Conservation (phyloP, 257 asterid species). For the Scutellaria galericulata region DNA sequence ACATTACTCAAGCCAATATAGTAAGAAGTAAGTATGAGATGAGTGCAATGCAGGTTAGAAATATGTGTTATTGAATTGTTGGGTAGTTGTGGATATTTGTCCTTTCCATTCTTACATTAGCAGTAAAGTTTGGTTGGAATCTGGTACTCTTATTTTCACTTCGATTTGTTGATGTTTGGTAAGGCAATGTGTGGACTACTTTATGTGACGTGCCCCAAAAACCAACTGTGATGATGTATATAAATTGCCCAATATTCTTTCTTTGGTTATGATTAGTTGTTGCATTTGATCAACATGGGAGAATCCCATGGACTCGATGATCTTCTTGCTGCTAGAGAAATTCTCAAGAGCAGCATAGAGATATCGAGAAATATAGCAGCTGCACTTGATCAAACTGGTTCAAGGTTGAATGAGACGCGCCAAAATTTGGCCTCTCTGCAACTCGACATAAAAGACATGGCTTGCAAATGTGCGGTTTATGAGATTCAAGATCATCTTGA, state of each 20-base stretch:
- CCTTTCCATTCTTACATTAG: constrained; percentile 48
- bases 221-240: neutral
- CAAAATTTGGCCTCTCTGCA: constrained; percentile 43
- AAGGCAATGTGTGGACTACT: constrained; percentile 32
- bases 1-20: too few species aligned
- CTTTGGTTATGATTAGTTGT: neutral
- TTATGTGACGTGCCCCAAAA: constrained; percentile 16
- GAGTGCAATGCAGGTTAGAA: constrained; percentile 48
- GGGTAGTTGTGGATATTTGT: constrained; percentile 45
- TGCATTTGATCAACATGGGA: constrained; percentile 35
- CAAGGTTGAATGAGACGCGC: constrained; percentile 44
- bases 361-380: constrained; percentile 57
- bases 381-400: constrained; percentile 44
- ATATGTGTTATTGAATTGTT: constrained; percentile 35
- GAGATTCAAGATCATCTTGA: constrained; percentile 53
- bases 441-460: constrained; percentile 40
- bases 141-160: constrained; percentile 48
- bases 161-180: constrained; percentile 57
- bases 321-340: constrained; percentile 56
- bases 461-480: constrained; percentile 52
- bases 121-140: constrained; percentile 79
- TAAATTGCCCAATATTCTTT: constrained; percentile 4
- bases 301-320: constrained; percentile 37
- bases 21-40: constrained; percentile 30
- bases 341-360: constrained; percentile 58